A percentile compares a stretch with the other conserved stretches of the same genome.
Evolutionary conservation across 2,329 filamentous ascomycete species (phyloP).

Genomic region (Apiospora koreana): DNA sequence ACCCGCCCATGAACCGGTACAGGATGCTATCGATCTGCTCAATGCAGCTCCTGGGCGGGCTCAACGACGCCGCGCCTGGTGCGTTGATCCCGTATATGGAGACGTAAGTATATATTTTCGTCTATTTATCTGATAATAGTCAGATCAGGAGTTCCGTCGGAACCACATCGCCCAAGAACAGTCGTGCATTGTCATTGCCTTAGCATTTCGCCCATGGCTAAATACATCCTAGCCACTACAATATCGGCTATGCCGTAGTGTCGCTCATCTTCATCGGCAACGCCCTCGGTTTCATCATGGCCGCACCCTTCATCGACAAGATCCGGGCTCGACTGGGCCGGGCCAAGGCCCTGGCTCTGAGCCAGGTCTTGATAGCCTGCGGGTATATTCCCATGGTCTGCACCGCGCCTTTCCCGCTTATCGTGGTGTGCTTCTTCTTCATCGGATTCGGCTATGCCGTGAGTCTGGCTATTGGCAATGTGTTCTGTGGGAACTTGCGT

Average conservation of each 20-base stretch:
- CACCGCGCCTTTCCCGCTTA: conserved; percentile 68
- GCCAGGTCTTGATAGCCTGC: conserved; percentile 55
- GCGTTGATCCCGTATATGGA: conserved; percentile 83
- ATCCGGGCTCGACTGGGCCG: conserved; percentile 65
- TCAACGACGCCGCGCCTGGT: conserved; percentile 76
- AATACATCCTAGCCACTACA: conserved; percentile 55
- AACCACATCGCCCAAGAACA: too few relatives aligned
- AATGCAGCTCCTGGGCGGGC: conserved; percentile 67
- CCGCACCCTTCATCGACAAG: conserved; percentile 68
- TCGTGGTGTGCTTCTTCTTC: conserved; percentile 70
- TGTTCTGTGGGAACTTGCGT: conserved; percentile 55
- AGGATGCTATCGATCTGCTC: conserved; percentile 65
- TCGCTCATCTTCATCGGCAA: conserved; percentile 82
- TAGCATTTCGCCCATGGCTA: not conserved
- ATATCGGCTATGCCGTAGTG: conserved; percentile 75
- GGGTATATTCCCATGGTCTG: conserved; percentile 67
- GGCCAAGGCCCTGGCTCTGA: conserved; percentile 61
- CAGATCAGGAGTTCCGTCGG: too few relatives aligned
- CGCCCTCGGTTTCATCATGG: conserved; percentile 73
- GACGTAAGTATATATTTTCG: conserved; percentile 22
- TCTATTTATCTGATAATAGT: too few relatives aligned
- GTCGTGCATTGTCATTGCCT: not conserved
- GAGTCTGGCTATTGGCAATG: conserved; percentile 59
- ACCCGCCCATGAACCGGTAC: conserved; percentile 69
- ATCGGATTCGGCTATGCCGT: conserved; percentile 60